phyloP scores from a whole-genome alignment of 2,329 filamentous ascomycete species.

The Ilyonectria robusta region DNA sequence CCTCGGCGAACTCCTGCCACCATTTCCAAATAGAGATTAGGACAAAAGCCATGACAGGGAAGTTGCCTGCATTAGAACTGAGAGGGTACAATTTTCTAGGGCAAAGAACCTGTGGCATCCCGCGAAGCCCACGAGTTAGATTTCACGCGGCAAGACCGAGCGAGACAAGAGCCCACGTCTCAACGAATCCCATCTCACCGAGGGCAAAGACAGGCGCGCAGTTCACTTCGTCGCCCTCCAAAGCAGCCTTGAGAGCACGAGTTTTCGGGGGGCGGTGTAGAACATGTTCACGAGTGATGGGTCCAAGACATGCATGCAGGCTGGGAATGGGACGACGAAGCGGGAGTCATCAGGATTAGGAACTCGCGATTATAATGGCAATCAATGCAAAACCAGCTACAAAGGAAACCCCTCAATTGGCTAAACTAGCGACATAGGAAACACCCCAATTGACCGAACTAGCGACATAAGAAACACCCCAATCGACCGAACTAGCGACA shows the following conservation, averaged over 20 bases:
- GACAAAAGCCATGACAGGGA: conserved; percentile 41
- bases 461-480: no score
- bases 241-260: conserved; percentile 27
- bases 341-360: no score
- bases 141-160: conserved; percentile 39
- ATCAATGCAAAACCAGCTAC: no score
- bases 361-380: no score
- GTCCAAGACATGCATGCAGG: background rate
- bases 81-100: conserved; percentile 36
- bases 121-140: conserved; percentile 43
- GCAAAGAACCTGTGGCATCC: conserved; percentile 43
- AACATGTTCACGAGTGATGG: conserved; percentile 3
- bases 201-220: conserved; percentile 46
- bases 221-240: conserved; percentile 46
- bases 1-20: conserved; percentile 43
- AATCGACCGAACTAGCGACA: no score
- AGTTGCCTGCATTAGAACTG: conserved; percentile 37
- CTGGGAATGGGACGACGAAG: no score
- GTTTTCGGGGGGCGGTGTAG: conserved; percentile 14
- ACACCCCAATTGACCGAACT: no score
- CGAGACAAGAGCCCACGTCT: conserved; percentile 44
- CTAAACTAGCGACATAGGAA: no score
- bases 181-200: conserved; percentile 48
- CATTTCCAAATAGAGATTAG: conserved; percentile 47
- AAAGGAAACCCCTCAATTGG: no score